A percentile compares a stretch with the other conserved stretches of the same genome.
These are phyloP conservation scores for Fusarium pseudonygamai DNA, from an alignment of 2,329 filamentous ascomycete species.

Conservation along the genomic window DNA sequence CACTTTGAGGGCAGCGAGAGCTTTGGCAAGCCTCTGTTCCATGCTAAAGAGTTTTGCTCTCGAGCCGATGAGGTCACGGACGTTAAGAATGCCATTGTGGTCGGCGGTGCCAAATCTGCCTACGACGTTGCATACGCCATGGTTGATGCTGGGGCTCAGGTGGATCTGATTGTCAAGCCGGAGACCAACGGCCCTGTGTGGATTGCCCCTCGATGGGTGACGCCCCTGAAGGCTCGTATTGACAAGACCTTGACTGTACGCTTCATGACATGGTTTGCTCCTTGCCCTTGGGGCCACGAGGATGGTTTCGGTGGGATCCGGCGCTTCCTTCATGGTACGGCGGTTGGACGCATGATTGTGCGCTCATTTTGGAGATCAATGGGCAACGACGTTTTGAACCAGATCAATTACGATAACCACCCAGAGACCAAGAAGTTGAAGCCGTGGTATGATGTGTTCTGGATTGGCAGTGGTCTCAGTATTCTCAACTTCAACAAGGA, in stretches of 20 bases:
- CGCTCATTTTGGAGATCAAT: constrained; percentile 58
- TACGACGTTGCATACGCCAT: constrained; percentile 65
- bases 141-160: constrained; percentile 46
- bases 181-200: constrained; percentile 1
- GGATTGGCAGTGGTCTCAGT: constrained; percentile 59
- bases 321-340: background rate
- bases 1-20: constrained; percentile 47
- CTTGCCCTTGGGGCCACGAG: background rate
- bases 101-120: constrained; percentile 67
- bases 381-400: constrained; percentile 54
- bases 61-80: constrained; percentile 44
- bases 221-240: background rate
- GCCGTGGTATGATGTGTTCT: constrained; percentile 53
- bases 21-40: constrained; percentile 53
- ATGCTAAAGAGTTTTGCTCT: constrained; percentile 52
- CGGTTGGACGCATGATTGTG: background rate
- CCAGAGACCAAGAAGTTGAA: constrained; percentile 51
- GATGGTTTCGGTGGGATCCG: background rate
- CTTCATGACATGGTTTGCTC: constrained; percentile 1
- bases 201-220: background rate
- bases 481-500: constrained; percentile 63
- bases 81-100: constrained; percentile 52
- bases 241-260: background rate
- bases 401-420: constrained; percentile 56
- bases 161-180: background rate